Conservation (phyloP, 176 grass and related monocot species). For the Juncus inflexus region DNA sequence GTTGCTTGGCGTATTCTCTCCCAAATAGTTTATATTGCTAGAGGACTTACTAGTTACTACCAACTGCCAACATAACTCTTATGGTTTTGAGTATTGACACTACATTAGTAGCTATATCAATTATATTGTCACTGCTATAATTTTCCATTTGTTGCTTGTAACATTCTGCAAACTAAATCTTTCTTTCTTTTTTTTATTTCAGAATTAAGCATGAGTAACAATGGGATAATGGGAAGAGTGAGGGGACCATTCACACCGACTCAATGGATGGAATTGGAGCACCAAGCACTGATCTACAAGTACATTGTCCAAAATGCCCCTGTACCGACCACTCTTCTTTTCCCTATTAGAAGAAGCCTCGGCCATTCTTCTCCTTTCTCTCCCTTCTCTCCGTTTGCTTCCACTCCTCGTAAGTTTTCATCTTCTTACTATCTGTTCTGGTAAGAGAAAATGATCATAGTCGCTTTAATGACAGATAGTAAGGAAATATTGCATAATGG, state of each 20-base stretch:
- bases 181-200: slow-evolving; percentile 41
- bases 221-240: slow-evolving; percentile 53
- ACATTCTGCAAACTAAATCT: slow-evolving; percentile 31
- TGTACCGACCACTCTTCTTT: slow-evolving; percentile 63
- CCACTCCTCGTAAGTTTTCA: slow-evolving; percentile 37
- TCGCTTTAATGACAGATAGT: no score
- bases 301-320: slow-evolving; percentile 65
- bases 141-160: neutral
- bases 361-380: slow-evolving; percentile 30
- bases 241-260: slow-evolving; percentile 83
- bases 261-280: slow-evolving; percentile 96
- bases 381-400: slow-evolving; percentile 40
- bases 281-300: slow-evolving; percentile 91
- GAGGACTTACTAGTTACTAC: no score
- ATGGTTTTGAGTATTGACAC: no score
- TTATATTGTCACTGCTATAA: slow-evolving; percentile 14
- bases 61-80: no score
- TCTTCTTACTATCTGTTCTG: no score
- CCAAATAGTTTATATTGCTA: no score
- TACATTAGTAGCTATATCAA: neutral
- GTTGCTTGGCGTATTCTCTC: no score
- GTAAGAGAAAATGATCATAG: no score
- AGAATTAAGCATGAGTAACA: slow-evolving; percentile 37
- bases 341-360: slow-evolving; percentile 59
- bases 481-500: no score